Evolutionary conservation across 2,329 filamentous ascomycete species (phyloP), one percentile per base, ranked within the genome.

Genomic region (Talaromyces amestolkiae): DNA sequence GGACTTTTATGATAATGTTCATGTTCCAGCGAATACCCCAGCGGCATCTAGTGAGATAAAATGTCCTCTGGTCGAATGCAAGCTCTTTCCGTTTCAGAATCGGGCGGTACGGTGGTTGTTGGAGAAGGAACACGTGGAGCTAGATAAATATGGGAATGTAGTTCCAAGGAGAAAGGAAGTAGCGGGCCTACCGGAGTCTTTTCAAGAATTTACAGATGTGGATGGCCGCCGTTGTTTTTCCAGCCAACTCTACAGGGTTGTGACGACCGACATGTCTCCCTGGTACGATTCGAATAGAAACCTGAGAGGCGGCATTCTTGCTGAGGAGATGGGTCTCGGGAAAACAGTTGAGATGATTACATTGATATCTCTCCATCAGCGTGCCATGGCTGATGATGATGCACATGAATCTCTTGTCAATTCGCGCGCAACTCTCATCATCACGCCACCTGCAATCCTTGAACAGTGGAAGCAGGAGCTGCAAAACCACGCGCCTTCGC

Each of bases 391-490:
- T 13, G 59, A 66, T 15, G 61, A 66, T n/a, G 22, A 70, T 2
- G 69, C 70, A 43, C 43, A 66, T 24, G 69, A 71, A 31, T 70
- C 70, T 5, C 66, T 81, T 47, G 73, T 68, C 58, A 69, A 70
- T 51, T 86, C 85, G 39, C 77, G 79, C 19, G 84, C 86, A 1
- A 89, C 87, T 2, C 77, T 89, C 51, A 88, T 89, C 63, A 87
- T 89, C 65, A 87, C 85, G 1, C 87, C 87, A 4, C 79, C 81
- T 7, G 83, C 86, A 1, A 87, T 89, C 51, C 76, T 89, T 6
- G 81, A 87, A 62, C 87, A 89, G 71, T 89, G 87, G 87, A 83
- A 82, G 68, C 82, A 83, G 61, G 87, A 89, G 72, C 75, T 89
- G n/a, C 72, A 77, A 31, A 77, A 75, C 2, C 86, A 89, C 76